These are phyloP conservation scores for Diplocarpon rosae DNA, from an alignment of 2,329 filamentous ascomycete species.

Conservation along the genomic window DNA sequence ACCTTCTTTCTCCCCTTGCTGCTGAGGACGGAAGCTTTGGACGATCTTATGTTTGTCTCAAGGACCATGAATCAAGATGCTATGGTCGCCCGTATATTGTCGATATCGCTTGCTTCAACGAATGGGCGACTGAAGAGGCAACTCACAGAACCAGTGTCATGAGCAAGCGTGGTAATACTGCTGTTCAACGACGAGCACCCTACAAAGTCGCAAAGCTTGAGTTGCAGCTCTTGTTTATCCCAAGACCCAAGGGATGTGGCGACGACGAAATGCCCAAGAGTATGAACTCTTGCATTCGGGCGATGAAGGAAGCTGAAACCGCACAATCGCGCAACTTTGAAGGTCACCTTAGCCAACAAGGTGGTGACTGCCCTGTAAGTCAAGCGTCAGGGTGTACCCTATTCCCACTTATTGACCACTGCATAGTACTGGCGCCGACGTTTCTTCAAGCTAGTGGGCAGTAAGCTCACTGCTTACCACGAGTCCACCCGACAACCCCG, in stretches of 20 bases:
- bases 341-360: conserved; percentile 87
- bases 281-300: conserved; percentile 92
- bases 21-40: conserved; percentile 90
- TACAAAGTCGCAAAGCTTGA: conserved; percentile 94
- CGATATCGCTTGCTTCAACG: conserved; percentile 93
- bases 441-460: conserved; percentile 88
- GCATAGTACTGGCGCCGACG: conserved; percentile 88
- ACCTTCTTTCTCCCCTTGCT: conserved; percentile 75
- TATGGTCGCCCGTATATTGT: conserved; percentile 81
- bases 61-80: conserved; percentile 80
- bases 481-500: conserved; percentile 91
- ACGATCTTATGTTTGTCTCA: conserved; percentile 84
- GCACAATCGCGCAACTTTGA: conserved; percentile 70
- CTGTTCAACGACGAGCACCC: conserved; percentile 73
- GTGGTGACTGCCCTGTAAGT: conserved; percentile 92
- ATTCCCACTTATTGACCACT: not conserved
- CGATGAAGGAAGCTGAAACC: conserved; percentile 83
- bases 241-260: conserved; percentile 72
- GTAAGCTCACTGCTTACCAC: conserved; percentile 89
- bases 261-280: conserved; percentile 99
- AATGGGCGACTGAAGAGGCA: conserved; percentile 88
- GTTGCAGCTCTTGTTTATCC: conserved; percentile 87
- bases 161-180: conserved; percentile 71
- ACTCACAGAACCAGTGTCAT: conserved; percentile 75
- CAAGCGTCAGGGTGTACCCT: not conserved